phyloP scores from a whole-genome alignment of 2,329 filamentous ascomycete genomes.

The Aspergillus niger region DNA sequence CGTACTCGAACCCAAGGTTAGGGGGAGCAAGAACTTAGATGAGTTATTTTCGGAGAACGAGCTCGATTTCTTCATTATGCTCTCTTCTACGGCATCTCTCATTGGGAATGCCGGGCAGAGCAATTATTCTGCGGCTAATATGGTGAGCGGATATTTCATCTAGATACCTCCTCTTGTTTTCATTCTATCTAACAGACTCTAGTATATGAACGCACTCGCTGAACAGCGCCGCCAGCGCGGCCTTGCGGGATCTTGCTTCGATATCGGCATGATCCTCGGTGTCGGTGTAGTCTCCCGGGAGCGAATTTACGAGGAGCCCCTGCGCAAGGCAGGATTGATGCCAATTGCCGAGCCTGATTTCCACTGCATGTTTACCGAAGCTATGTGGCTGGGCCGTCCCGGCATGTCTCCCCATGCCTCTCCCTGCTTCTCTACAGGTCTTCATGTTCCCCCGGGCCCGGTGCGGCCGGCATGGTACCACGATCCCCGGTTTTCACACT shows the following conservation, averaged over 20 bases:
- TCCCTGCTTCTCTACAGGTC: neutral
- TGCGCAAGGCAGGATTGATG: neutral
- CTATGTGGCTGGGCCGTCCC: neutral
- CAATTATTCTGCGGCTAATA: slow-evolving; percentile 44
- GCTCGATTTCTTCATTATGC: slow-evolving; percentile 39
- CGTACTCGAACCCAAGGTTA: slow-evolving; percentile 18
- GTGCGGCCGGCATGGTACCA: neutral
- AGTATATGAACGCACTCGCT: slow-evolving; percentile 37
- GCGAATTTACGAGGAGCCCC: neutral
- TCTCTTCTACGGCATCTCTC: slow-evolving; percentile 42
- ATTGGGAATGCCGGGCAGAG: slow-evolving; percentile 43
- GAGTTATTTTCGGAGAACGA: neutral
- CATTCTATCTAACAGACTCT: no score
- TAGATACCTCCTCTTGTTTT: no score
- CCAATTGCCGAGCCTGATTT: neutral
- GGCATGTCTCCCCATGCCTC: neutral
- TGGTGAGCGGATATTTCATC: neutral
- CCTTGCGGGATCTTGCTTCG: slow-evolving; percentile 18
- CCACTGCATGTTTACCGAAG: neutral
- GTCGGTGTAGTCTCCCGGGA: slow-evolving; percentile 12
- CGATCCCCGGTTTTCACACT: neutral
- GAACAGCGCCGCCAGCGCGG: slow-evolving; percentile 25
- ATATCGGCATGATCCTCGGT: slow-evolving; percentile 32
- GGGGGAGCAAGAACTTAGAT: neutral
- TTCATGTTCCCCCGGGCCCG: neutral